These are phyloP conservation scores for Schizophyllum commune DNA, from an alignment of 1,284 basidiomycete genomes.

Conservation along the genomic window DNA sequence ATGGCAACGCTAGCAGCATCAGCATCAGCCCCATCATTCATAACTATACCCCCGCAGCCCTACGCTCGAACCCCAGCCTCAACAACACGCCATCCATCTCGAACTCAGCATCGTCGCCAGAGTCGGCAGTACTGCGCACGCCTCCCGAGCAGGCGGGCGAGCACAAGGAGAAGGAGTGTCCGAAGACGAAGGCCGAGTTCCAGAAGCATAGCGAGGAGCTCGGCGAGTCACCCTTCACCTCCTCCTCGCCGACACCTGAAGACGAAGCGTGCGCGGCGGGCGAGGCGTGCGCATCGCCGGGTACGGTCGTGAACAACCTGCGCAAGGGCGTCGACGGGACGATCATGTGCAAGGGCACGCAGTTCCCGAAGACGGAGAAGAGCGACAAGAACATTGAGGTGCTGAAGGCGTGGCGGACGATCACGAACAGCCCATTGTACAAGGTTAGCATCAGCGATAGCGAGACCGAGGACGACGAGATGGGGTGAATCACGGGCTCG, in stretches of 20 bases:
- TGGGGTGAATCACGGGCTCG: constrained; percentile 1
- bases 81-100: constrained; percentile 25
- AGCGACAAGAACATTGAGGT: constrained; percentile 70
- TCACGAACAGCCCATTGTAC: constrained; percentile 64
- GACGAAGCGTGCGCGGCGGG: constrained; percentile 22
- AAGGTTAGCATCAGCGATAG: constrained; percentile 38
- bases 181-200: constrained; percentile 52
- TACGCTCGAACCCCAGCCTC: constrained; percentile 15
- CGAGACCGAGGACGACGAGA: background rate
- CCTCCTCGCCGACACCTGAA: constrained; percentile 20
- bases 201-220: constrained; percentile 35
- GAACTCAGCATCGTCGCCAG: constrained; percentile 28
- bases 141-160: constrained; percentile 25
- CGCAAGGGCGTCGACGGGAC: constrained; percentile 29
- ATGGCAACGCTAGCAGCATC: constrained; percentile 20
- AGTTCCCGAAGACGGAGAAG: constrained; percentile 58
- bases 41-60: constrained; percentile 18
- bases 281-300: constrained; percentile 11
- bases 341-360: constrained; percentile 53
- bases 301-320: background rate
- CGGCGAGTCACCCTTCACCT: constrained; percentile 45
- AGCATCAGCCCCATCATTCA: constrained; percentile 52
- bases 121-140: constrained; percentile 28
- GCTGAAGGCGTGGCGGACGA: constrained; percentile 65
- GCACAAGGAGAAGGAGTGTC: constrained; percentile 33